These are phyloP conservation scores for Starmera stellimalicola DNA, from an alignment of 1,139 yeast species.

Conservation along the genomic window DNA sequence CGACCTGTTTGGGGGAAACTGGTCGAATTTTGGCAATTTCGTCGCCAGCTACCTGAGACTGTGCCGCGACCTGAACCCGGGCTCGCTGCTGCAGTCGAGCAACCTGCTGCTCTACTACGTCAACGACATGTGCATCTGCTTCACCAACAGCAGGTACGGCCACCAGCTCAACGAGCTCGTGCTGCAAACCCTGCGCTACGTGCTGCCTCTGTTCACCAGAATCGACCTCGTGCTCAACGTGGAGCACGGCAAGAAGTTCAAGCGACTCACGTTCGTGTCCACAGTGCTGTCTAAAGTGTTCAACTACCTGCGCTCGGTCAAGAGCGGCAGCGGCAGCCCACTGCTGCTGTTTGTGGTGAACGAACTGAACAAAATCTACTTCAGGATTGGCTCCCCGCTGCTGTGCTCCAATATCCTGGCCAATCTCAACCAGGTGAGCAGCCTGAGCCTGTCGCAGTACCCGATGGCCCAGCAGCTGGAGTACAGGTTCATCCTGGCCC, in stretches of 20 bases:
- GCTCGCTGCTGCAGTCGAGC: constrained; percentile 46
- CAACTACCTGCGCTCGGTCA: constrained; percentile 15
- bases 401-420: constrained; percentile 70
- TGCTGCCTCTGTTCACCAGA: constrained; percentile 41
- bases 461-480: constrained; percentile 47
- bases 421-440: constrained; percentile 52
- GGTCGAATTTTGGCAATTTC: constrained; percentile 47
- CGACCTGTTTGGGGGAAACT: constrained; percentile 31
- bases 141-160: constrained; percentile 43
- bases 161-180: constrained; percentile 37
- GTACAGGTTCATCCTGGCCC: constrained; percentile 60
- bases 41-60: constrained; percentile 41
- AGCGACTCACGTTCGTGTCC: constrained; percentile 19
- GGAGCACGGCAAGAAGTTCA: constrained; percentile 24
- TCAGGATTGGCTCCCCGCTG: constrained; percentile 51
- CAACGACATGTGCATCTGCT: constrained; percentile 49
- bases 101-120: constrained; percentile 46
- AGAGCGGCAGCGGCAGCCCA: constrained; percentile 22
- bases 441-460: constrained; percentile 35
- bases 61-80: constrained; percentile 49
- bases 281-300: constrained; percentile 17
- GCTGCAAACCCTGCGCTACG: constrained; percentile 28
- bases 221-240: constrained; percentile 39
- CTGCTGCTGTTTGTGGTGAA: constrained; percentile 49
- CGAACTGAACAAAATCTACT: constrained; percentile 53